phyloP scores from a whole-genome alignment of 2,329 filamentous ascomycete species.

The Fusarium transvaalense region DNA sequence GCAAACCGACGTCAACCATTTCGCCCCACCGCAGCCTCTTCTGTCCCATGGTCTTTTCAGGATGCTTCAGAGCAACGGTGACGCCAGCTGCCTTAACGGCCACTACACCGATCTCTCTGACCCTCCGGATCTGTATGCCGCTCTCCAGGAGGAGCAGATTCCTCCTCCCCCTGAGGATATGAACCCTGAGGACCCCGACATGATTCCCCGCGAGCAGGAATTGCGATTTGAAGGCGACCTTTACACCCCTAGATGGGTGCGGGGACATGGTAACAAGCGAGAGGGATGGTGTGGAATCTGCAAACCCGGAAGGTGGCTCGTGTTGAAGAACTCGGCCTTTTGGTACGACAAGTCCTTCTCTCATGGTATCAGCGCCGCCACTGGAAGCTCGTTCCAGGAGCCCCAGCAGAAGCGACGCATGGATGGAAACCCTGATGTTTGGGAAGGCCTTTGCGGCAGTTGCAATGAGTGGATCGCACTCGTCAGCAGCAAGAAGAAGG shows the following conservation, averaged over 20 bases:
- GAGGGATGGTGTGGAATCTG: slow-evolving; percentile 93
- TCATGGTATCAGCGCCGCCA: slow-evolving; percentile 86
- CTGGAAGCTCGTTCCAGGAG: slow-evolving; percentile 81
- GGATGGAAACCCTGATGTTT: slow-evolving; percentile 84
- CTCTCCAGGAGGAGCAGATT: slow-evolving; percentile 78
- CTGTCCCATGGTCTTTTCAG: slow-evolving; percentile 80
- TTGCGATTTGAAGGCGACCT: slow-evolving; percentile 83
- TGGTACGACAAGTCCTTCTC: slow-evolving; percentile 96
- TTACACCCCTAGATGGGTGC: slow-evolving; percentile 86
- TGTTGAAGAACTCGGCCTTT: slow-evolving; percentile 90
- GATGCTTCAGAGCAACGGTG: slow-evolving; percentile 80
- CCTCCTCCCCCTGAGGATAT: slow-evolving; percentile 84
- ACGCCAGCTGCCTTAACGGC: slow-evolving; percentile 73
- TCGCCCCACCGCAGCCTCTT: slow-evolving; percentile 70
- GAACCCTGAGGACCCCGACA: slow-evolving; percentile 80
- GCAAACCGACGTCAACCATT: slow-evolving; percentile 64
- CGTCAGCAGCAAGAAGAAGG: slow-evolving; percentile 89
- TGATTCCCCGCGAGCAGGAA: slow-evolving; percentile 83
- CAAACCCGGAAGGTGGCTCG: slow-evolving; percentile 86
- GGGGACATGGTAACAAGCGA: slow-evolving; percentile 87
- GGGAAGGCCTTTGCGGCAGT: slow-evolving; percentile 82
- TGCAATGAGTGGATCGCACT: slow-evolving; percentile 86
- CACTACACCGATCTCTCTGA: slow-evolving; percentile 81
- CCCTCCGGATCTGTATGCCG: slow-evolving; percentile 81
- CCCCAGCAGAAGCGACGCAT: slow-evolving; percentile 81